Base-by-base conservation (phyloP, 2,329 filamentous ascomycete genomes). In the Rhynchosporium agropyri region DNA sequence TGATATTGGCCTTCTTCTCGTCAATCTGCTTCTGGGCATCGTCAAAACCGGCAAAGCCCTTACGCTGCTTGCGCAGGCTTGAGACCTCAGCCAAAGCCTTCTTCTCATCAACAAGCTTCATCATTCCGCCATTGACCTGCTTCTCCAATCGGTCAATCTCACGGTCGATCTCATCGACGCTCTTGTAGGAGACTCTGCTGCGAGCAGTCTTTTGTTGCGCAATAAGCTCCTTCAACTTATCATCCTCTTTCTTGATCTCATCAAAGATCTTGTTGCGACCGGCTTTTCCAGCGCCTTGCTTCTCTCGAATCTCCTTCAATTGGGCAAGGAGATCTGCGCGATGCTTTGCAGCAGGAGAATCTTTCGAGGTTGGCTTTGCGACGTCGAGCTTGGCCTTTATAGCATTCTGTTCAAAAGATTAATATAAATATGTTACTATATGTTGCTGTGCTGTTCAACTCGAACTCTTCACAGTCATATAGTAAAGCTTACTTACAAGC, bases 101-200 rank as follows among this genome's bases (percentile, higher is more conserved):
- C 83, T 92, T 96, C 85, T 98, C 95, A 72, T 99, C 95, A 10
- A 98, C 95, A 58, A 99, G 82, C 80, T 93, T 96, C 89, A 99
- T 93, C 76, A 85, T 89, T 68, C 94, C 94, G 42, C 87, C 85
- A 76, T 96, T 91, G 71, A 98, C 92, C 76, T 94, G 85, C 78
- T 89, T 89, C 69, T 97, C 91, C 60, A 97, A 86, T 58, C 83
- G 82, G 64, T 85, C 84, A 71, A 98, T 95, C 78, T 95, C 87
- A 67, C 83, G 83, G 76, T 98, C 92, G 68, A 99, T 81, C 67
- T 98, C 95, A 63, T 97, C 93, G 60, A 86, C 85, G 71, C 82
- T 92, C 85, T 95, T 97, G 86, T 89, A 98, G 59, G 86, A 81
- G 65, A 96, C 84, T 76, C 92, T 90, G 78, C 86, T 84, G 73